Evolutionary conservation across 2,329 filamentous ascomycete genomes (phyloP).

Genomic region (Teratosphaeria destructans): DNA sequence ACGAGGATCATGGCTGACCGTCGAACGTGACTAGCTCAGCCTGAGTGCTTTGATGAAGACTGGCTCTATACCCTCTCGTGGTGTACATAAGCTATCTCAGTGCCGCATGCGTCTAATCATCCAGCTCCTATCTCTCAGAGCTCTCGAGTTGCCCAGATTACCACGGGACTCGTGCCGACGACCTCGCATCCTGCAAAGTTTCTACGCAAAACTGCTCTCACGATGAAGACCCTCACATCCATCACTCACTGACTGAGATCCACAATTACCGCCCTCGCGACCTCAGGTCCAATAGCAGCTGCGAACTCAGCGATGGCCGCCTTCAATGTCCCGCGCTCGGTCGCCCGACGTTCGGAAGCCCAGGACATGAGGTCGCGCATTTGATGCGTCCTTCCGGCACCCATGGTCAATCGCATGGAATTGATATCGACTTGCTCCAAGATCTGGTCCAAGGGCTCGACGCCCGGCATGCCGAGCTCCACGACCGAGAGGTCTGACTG

Average conservation of each 20-base stretch:
- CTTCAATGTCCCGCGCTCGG: conserved; percentile 42
- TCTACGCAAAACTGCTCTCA: too few species aligned
- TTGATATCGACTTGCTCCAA: conserved; percentile 45
- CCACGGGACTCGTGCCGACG: too few species aligned
- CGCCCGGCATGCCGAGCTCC: conserved; percentile 55
- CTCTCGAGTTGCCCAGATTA: too few species aligned
- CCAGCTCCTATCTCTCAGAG: too few species aligned
- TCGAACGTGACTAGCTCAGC: too few species aligned
- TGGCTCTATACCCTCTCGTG: too few species aligned
- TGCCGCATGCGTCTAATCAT: too few species aligned
- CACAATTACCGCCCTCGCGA: conserved; percentile 48
- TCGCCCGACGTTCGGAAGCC: conserved; percentile 28
- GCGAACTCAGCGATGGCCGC: conserved; percentile 45
- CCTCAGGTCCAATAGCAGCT: conserved; percentile 19
- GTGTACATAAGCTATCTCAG: too few species aligned
- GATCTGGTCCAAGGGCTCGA: conserved; percentile 47
- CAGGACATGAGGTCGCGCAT: conserved; percentile 48
- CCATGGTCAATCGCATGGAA: conserved; percentile 45
- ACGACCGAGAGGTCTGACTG: conserved; percentile 42
- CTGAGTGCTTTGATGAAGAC: too few species aligned
- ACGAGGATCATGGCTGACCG: too few species aligned
- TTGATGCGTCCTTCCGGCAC: conserved; percentile 17
- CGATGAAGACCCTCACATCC: neutral
- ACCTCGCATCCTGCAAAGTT: too few species aligned
- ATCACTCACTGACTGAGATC: conserved; percentile 34